A percentile compares a stretch with the other conserved stretches of the same genome.
Conservation (phyloP, 148 eudicot genomes). For the Dianthus caryophyllus region DNA sequence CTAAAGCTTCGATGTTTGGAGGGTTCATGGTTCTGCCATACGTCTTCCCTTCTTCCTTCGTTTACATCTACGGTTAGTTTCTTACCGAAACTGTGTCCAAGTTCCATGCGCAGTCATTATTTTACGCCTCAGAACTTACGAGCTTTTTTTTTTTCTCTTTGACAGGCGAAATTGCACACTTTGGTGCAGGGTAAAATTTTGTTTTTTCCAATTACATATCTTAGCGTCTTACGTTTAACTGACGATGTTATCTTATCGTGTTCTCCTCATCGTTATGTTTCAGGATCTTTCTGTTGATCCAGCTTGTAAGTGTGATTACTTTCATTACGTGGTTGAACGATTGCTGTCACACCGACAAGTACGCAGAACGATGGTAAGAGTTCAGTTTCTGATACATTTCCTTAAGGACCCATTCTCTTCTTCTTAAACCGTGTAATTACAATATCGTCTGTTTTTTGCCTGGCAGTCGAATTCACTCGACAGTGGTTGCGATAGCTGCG, state of each 20-base stretch:
- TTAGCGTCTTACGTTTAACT: slow-evolving; percentile 1
- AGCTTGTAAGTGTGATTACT: slow-evolving; percentile 76
- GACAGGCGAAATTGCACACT: slow-evolving; percentile 79
- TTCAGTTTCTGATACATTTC: not conserved
- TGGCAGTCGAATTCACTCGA: slow-evolving; percentile 56
- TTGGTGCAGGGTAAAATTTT: slow-evolving; percentile 79
- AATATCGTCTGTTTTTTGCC: not conserved
- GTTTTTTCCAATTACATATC: not conserved
- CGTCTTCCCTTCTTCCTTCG: slow-evolving; percentile 43
- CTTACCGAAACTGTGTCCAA: not conserved
- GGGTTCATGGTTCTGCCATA: slow-evolving; percentile 43
- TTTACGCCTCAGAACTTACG: not conserved
- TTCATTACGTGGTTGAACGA: slow-evolving; percentile 78
- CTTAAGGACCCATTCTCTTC: no score
- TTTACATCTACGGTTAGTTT: slow-evolving; percentile 58
- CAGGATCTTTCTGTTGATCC: slow-evolving; percentile 79
- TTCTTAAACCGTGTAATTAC: not conserved
- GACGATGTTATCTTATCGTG: not conserved
- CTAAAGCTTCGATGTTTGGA: slow-evolving; percentile 44
- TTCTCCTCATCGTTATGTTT: slow-evolving; percentile 14
- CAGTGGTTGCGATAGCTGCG: slow-evolving; percentile 44
- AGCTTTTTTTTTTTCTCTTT: slow-evolving; percentile 18
- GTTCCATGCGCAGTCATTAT: not conserved
- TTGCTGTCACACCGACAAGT: slow-evolving; percentile 53
- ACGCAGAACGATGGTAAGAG: slow-evolving; percentile 60